Evolutionary conservation across 148 eudicot species (phyloP).

Genomic region (Rhododendron ovatum): DNA sequence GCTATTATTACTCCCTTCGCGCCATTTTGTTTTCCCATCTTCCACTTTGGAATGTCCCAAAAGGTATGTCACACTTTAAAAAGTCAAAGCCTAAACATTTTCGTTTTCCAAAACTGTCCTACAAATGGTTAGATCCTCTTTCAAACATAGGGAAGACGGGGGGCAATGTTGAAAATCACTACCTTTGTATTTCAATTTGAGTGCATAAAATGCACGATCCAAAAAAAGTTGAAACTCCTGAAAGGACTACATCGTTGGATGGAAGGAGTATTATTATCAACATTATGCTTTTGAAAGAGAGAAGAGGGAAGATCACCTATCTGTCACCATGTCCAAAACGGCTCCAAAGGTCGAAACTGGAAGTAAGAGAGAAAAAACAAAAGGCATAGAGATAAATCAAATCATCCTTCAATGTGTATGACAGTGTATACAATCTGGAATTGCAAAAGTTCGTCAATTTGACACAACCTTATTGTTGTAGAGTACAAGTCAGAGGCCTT

Average conservation of each 20-base stretch:
- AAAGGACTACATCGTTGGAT: not conserved
- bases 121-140: not conserved
- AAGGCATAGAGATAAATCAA: constrained; percentile 7
- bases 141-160: not conserved
- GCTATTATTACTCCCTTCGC: not conserved
- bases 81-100: not conserved
- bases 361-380: constrained; percentile 3
- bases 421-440: not conserved
- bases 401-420: not conserved
- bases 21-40: not conserved
- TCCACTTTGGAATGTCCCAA: not conserved
- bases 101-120: not conserved
- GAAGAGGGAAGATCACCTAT: constrained; percentile 42
- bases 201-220: not conserved
- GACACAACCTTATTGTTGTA: not conserved
- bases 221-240: not conserved
- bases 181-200: not conserved
- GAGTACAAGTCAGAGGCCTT: not conserved
- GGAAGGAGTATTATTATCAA: not conserved
- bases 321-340: constrained; percentile 94
- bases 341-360: constrained; percentile 91
- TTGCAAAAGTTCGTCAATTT: not conserved
- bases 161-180: not conserved
- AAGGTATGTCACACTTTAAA: not conserved
- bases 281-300: not conserved